Evolutionary conservation across 176 grass and related monocot genomes (phyloP).

Genomic region (Triticum dicoccoides): DNA sequence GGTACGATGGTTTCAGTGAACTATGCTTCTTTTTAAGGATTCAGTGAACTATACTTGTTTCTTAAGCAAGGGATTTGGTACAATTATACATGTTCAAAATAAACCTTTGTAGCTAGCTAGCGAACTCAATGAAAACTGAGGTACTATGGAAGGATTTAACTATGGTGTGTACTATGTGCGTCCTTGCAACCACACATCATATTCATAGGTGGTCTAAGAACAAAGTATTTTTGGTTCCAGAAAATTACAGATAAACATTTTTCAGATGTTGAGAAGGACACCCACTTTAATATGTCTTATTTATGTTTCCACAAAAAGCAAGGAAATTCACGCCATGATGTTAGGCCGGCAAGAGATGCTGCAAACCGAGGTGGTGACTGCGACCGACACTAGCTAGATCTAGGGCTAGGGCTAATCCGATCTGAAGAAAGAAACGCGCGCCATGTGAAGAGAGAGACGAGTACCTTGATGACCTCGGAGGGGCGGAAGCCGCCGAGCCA

Average conservation of each 20-base stretch:
- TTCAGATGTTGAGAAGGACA: not conserved
- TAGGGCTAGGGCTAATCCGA: constrained; percentile 16
- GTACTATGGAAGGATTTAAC: not conserved
- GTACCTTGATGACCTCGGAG: constrained; percentile 93
- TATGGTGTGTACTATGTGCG: too few species aligned
- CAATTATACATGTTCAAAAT: not conserved
- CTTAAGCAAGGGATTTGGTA: not conserved
- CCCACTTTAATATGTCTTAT: not conserved
- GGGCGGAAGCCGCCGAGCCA: constrained; percentile 97
- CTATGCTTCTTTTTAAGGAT: too few species aligned
- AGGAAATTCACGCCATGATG: not conserved
- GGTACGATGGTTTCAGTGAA: too few species aligned
- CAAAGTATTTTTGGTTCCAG: not conserved
- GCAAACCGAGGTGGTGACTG: not conserved
- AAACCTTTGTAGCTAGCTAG: not conserved
- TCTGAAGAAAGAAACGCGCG: not conserved
- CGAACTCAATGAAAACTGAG: not conserved
- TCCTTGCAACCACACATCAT: too few species aligned
- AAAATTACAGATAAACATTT: not conserved
- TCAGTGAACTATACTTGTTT: too few species aligned
- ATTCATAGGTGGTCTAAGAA: not conserved
- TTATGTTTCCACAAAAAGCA: not conserved
- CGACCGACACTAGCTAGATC: not conserved
- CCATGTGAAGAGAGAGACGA: not conserved
- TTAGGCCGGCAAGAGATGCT: not conserved